Evolutionary conservation across 148 eudicot species (phyloP).

Genomic region (Simmondsia chinensis): DNA sequence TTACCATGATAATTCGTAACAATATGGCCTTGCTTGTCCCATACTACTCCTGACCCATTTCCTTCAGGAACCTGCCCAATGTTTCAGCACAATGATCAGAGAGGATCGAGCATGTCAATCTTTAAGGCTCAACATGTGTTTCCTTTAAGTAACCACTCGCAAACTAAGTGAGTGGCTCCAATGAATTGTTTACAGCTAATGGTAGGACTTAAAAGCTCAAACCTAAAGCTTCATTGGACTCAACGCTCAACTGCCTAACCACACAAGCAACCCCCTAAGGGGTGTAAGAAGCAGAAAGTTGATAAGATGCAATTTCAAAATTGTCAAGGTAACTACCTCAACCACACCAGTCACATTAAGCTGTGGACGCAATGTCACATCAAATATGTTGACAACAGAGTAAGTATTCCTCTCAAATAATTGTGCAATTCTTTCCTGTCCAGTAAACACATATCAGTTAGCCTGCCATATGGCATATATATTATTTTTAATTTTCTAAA

Average conservation of each 20-base stretch:
- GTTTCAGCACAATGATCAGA: background rate
- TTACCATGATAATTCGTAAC: slow-evolving; percentile 97
- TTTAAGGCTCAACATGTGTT: too few species aligned
- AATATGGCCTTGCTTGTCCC: slow-evolving; percentile 89
- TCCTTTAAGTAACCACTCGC: too few species aligned
- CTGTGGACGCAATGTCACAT: slow-evolving; percentile 92
- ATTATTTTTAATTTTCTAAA: too few species aligned
- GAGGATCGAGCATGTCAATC: slow-evolving; percentile 1
- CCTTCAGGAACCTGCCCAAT: slow-evolving; percentile 83
- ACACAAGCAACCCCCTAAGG: too few species aligned
- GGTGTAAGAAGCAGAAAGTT: too few species aligned
- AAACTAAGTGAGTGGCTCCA: too few species aligned
- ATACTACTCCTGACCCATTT: slow-evolving; percentile 94
- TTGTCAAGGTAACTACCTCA: slow-evolving; percentile 50
- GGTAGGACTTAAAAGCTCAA: too few species aligned
- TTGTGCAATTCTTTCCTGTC: slow-evolving; percentile 84
- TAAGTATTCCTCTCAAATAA: slow-evolving; percentile 95
- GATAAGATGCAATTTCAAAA: background rate
- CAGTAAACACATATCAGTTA: slow-evolving; percentile 50
- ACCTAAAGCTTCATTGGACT: too few species aligned
- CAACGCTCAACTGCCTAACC: too few species aligned
- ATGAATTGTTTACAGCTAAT: too few species aligned
- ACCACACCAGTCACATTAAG: slow-evolving; percentile 77
- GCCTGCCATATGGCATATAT: slow-evolving; percentile 37
- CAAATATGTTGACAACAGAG: slow-evolving; percentile 96